A percentile compares a stretch with the other conserved stretches of the same genome.
These are phyloP conservation scores for Rhodocollybia butyracea DNA, from an alignment of 768 basidiomycete species.

Conservation along the genomic window DNA sequence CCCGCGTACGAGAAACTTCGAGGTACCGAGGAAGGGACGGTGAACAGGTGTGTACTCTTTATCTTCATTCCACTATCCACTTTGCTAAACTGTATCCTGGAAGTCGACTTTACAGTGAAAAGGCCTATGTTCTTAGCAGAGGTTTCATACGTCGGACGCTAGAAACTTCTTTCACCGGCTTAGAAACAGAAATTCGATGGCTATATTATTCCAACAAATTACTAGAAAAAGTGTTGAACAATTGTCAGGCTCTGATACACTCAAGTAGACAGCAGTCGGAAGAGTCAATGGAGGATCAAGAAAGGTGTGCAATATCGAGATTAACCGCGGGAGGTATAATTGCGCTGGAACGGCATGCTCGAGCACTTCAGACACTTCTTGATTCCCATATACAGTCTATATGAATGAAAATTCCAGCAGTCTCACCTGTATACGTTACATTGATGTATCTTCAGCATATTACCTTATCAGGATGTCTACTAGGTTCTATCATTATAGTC, in stretches of 20 bases:
- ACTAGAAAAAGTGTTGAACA: slow-evolving; percentile 64
- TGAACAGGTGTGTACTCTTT: slow-evolving; percentile 57
- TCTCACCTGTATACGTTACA: no score
- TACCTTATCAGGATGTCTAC: no score
- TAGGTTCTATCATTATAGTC: no score
- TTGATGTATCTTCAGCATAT: no score
- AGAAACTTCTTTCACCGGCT: slow-evolving; percentile 67
- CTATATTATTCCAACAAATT: slow-evolving; percentile 65
- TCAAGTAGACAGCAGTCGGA: slow-evolving; percentile 51
- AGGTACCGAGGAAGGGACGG: slow-evolving; percentile 84
- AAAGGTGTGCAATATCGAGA: slow-evolving; percentile 62
- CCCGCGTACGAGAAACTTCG: slow-evolving; percentile 91
- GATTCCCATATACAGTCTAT: slow-evolving; percentile 12
- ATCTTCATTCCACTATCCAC: background rate
- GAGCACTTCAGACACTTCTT: slow-evolving; percentile 53
- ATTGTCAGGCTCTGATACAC: slow-evolving; percentile 61
- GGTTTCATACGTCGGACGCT: slow-evolving; percentile 89
- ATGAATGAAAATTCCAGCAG: background rate
- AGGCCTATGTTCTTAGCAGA: slow-evolving; percentile 87
- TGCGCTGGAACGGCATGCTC: slow-evolving; percentile 70
- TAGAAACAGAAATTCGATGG: slow-evolving; percentile 71
- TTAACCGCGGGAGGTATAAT: slow-evolving; percentile 79
- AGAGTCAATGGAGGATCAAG: slow-evolving; percentile 25
- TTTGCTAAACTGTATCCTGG: background rate
- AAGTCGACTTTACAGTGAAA: slow-evolving; percentile 92